Percentiles rank a stretch among this genome's conserved stretches.
phyloP scores from a whole-genome alignment of 2,329 filamentous ascomycete species.

The Penicillium sp. region DNA sequence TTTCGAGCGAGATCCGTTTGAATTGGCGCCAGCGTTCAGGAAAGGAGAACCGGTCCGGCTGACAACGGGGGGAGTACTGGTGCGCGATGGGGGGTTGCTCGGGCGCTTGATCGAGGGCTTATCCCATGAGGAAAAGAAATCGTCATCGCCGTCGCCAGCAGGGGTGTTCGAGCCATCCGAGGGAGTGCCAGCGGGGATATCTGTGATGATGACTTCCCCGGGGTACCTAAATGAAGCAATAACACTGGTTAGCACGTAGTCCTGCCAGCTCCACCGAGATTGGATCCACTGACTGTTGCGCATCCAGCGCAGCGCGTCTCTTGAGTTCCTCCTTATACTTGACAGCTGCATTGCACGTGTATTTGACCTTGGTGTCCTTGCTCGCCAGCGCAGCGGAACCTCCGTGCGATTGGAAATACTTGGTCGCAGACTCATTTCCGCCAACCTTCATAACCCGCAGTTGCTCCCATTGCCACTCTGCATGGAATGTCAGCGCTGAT shows the following conservation, averaged over 20 bases:
- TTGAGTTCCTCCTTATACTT: slow-evolving; percentile 99
- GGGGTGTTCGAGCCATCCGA: slow-evolving; percentile 70
- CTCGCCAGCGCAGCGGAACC: slow-evolving; percentile 90
- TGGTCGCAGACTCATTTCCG: slow-evolving; percentile 95
- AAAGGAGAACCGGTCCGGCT: slow-evolving; percentile 88
- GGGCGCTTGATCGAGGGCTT: slow-evolving; percentile 96
- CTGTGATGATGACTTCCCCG: slow-evolving; percentile 79
- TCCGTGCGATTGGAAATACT: slow-evolving; percentile 96
- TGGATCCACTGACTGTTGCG: slow-evolving; percentile 68
- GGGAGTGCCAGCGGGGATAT: slow-evolving; percentile 60
- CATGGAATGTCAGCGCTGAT: slow-evolving; percentile 22
- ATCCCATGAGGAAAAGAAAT: slow-evolving; percentile 99
- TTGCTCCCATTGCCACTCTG: slow-evolving; percentile 99
- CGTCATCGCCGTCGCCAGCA: slow-evolving; percentile 78
- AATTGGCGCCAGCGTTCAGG: slow-evolving; percentile 67
- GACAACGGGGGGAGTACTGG: slow-evolving; percentile 76
- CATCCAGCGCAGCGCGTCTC: slow-evolving; percentile 77
- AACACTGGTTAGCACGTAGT: slow-evolving; percentile 12
- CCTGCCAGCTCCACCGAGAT: not conserved
- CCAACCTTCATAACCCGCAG: slow-evolving; percentile 97
- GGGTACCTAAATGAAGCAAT: slow-evolving; percentile 62
- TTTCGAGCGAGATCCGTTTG: slow-evolving; percentile 73
- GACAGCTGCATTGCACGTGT: slow-evolving; percentile 84
- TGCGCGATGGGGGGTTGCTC: slow-evolving; percentile 88
- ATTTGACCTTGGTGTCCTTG: slow-evolving; percentile 97